These are phyloP conservation scores for Dipodascopsis uninucleata DNA, from an alignment of 805 yeast genomes.

Conservation along the genomic window DNA sequence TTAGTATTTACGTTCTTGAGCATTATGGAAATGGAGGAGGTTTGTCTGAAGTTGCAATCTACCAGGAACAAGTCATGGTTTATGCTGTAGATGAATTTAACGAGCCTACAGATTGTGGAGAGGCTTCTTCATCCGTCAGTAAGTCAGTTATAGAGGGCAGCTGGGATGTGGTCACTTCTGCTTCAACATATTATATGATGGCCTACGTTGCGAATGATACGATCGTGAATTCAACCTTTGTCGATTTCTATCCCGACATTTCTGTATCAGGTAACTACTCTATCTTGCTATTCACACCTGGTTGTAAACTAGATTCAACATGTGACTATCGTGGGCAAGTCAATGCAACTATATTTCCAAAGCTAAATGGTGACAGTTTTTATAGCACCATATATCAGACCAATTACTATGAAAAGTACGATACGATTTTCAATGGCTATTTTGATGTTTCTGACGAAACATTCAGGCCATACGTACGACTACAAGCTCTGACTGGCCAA, in stretches of 20 bases:
- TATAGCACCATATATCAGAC: conserved; percentile 67
- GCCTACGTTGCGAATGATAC: conserved; percentile 32
- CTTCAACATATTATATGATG: conserved; percentile 35
- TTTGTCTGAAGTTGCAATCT: conserved; percentile 69
- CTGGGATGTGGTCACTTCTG: conserved; percentile 31
- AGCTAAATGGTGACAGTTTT: conserved; percentile 41
- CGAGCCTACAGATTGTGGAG: conserved; percentile 55
- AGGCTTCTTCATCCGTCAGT: conserved; percentile 35
- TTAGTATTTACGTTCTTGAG: conserved; percentile 60
- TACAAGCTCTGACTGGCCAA: conserved; percentile 39
- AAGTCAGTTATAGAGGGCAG: conserved; percentile 32
- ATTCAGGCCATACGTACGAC: conserved; percentile 45
- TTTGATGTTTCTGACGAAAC: conserved; percentile 42
- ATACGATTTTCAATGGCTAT: conserved; percentile 67
- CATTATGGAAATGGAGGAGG: conserved; percentile 70
- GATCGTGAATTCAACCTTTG: background rate
- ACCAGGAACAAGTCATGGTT: conserved; percentile 52
- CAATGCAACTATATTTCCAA: conserved; percentile 63
- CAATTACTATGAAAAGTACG: conserved; percentile 76
- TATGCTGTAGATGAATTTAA: conserved; percentile 76
- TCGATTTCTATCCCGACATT: conserved; percentile 58
- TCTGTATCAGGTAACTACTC: conserved; percentile 72
- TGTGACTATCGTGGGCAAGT: conserved; percentile 73
- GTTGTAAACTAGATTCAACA: conserved; percentile 65
- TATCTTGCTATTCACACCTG: conserved; percentile 77